Evolutionary conservation across 2,329 filamentous ascomycete species (phyloP), one percentile per base, ranked within the genome.

Genomic region (Pseudogymnoascus sp.): DNA sequence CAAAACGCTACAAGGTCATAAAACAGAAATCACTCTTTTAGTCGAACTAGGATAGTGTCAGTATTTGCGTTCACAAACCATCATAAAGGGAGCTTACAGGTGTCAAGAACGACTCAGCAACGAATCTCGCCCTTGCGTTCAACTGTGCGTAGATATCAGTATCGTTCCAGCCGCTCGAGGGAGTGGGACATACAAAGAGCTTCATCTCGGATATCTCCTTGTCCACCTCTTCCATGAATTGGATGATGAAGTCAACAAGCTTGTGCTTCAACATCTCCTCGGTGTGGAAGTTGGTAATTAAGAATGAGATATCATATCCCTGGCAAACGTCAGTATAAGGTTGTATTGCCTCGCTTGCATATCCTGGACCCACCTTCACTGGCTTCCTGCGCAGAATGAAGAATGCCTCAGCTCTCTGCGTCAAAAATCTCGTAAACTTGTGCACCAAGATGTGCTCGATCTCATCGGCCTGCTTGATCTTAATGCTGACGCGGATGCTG

Each of bases 121-220:
- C 93, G 73, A 97, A 99, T 81, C 94, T 88, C 74, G 94, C 94
- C 77, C 94, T 85, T 61, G 94, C 92, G 74, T 99, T 99, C 74
- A 99, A 80, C 93, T 97, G 71, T 18, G 61, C 70, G 77, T 67
- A 78, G 72, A 64, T 65, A 69, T 14, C 25, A 61, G 60, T 62
- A 22, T 63, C 28, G 8, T 37, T 38, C 47, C 47, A 20, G 58
- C 58, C 36, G 61, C n/a, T n/a, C 43, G n/a, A 16, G 11, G 28
- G 30, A 7, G 43, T n/a, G 54, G 33, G 43, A 80, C 90, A 68
- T 83, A 97, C 93, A 76, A 99, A 99, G 70, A 99, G 88, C 83
- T 99, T 99, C 94, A 99, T 97, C 78, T 99, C 95, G 2, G 94
- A 97, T 63, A 99, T 99, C 76, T 99, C 94, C 81, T 99, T 99